Conservation (phyloP, 495 filamentous ascomycete species). For the Tetracladium setigerum region DNA sequence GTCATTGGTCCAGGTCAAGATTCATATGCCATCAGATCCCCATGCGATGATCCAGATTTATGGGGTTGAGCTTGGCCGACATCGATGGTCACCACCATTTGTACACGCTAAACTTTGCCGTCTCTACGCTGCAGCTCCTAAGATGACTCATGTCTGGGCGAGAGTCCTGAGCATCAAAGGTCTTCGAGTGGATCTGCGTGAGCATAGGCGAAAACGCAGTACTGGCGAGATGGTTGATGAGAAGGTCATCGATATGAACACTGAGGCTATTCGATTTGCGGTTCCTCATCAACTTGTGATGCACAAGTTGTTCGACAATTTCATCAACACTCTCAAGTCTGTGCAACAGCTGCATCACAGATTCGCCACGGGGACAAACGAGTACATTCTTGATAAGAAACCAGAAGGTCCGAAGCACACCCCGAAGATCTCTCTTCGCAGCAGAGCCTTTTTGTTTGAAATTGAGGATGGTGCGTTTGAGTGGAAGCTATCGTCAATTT, state of each 20-base stretch:
- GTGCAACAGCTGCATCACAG: constrained; percentile 84
- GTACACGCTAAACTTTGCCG: constrained; percentile 66
- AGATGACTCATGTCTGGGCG: constrained; percentile 75
- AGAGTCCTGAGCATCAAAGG: constrained; percentile 76
- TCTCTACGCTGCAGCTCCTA: constrained; percentile 79
- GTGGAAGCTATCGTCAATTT: constrained; percentile 91
- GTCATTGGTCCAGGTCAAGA: constrained; percentile 78
- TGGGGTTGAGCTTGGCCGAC: constrained; percentile 68
- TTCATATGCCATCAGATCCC: constrained; percentile 77
- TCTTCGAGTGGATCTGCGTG: constrained; percentile 70
- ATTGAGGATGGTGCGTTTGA: constrained; percentile 96
- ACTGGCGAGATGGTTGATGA: constrained; percentile 55
- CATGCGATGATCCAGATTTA: constrained; percentile 85
- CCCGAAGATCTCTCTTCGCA: constrained; percentile 74
- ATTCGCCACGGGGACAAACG: constrained; percentile 77
- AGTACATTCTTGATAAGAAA: constrained; percentile 74
- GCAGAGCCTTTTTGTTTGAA: constrained; percentile 76
- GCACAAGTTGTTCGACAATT: constrained; percentile 86
- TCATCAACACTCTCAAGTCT: constrained; percentile 81
- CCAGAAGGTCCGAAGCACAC: constrained; percentile 80
- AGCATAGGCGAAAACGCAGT: constrained; percentile 60
- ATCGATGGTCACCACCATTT: constrained; percentile 79
- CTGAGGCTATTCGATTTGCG: constrained; percentile 78
- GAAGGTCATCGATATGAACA: constrained; percentile 73
- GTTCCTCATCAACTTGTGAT: constrained; percentile 93